Base-by-base conservation (phyloP, 1,284 basidiomycete genomes). In the Athelia sp. region DNA sequence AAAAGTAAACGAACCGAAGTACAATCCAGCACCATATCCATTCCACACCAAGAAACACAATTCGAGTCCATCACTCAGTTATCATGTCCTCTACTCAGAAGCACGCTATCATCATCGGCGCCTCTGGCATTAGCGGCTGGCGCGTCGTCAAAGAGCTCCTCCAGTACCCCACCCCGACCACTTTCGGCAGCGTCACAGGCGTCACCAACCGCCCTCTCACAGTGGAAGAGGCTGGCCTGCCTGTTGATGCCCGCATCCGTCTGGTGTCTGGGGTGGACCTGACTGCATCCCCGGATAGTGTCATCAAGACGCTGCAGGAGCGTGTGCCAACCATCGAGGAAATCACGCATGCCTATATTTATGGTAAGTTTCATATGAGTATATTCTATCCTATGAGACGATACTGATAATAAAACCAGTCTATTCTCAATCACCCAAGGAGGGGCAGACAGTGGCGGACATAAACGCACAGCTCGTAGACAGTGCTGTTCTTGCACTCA, bases 91-190 rank as follows among this genome's bases (percentile, higher is more conserved):
- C 13, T 13, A 4, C 26, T 29, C 26, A 29, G 11, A 55, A 56
- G 14, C 26, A 29, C 18, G 47, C 47, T 19, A 35, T 48, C 43
- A 22, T 48, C 6, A 23, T 48, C 26, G 47, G 47, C 24, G 36
- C 47, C n/a, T 48, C 47, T n/a, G 47, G 47, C 14, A 43, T 48
- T 36, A 43, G 36, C 14, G 47, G 47, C 24, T 48, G 47, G 47
- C 36, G 24, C 13, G 32, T 22, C n/a, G 21, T 29, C n/a, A 31
- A 40, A 19, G 38, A 48, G 36, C 42, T 48, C 36, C 36, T 48
- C 19, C 36, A 29, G 23, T 48, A 48, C 22, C 47, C 47, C 31
- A 48, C 40, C 17, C 38, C 47, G 18, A 43, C 47, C 4, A 48
- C 47, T 9, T 48, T 48, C 47, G 29, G 31, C 13, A 17, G 29